Evolutionary conservation across 2,329 filamentous ascomycete species (phyloP), one percentile per base, ranked within the genome.

Genomic region (Cadophora gregata): DNA sequence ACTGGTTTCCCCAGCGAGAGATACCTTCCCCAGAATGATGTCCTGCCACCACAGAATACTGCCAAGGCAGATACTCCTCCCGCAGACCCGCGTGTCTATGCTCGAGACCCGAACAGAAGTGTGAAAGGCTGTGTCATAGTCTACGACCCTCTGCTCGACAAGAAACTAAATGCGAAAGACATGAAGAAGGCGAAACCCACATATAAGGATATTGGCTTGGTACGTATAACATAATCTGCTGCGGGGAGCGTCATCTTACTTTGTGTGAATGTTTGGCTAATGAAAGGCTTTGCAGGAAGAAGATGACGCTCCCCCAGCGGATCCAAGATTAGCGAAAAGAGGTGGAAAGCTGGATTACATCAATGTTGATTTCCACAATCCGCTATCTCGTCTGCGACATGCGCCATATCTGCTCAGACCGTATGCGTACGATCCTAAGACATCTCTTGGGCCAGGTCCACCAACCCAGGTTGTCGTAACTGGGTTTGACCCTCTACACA

Each of bases 401-500:
- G 86, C 90, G 31, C 91, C 91, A 0, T 97, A 97, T 79, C 89
- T 90, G 68, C 81, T 97, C 61, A 92, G 88, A 77, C 90, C 91
- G 25, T 97, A 96, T 79, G 80, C 87, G 29, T 96, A 93, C 79
- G 94, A 98, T 77, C 81, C 89, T 5, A 88, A 88, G 73, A 93
- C 93, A 4, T 97, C 95, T 1, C 88, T 96, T 73, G 95, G 94
- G 0, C 93, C 93, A 27, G 93, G 93, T 0, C 95, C 95, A 16
- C 93, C 96, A 1, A 93, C 91, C 2, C 93, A 97, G 77, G 88
- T 99, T 59, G 90, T 98, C 4, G 93, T 97, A 24, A 94, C 90
- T n/a, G 93, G 93, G n/a, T 97, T 97, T 77, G 96, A 98, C 78
- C 94, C 95, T 7, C 82, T 98, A 70, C 90, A 92, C 48, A 87